Conservation (phyloP, 1,284 basidiomycete genomes). For the Tetrapyrgos nigripes region DNA sequence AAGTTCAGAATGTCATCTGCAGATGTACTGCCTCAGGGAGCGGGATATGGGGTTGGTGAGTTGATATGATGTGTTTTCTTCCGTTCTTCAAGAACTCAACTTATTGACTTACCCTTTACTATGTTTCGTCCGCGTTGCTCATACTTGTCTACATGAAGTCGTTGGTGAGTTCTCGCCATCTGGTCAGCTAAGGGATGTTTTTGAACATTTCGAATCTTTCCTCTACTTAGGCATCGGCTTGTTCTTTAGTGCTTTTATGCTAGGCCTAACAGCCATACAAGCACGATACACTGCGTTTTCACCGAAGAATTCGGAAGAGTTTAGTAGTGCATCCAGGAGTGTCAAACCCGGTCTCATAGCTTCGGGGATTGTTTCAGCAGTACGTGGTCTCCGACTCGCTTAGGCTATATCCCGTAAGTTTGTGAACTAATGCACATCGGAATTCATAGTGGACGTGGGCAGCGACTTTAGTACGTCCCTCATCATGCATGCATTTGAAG, state of each 20-base stretch:
- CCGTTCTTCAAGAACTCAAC: background rate
- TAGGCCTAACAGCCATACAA: conserved; percentile 72
- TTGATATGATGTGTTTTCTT: conserved; percentile 13
- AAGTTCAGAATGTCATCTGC: conserved; percentile 13
- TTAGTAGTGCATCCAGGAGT: conserved; percentile 81
- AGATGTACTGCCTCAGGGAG: conserved; percentile 64
- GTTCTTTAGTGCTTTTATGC: conserved; percentile 85
- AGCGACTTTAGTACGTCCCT: conserved; percentile 62
- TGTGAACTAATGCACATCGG: background rate
- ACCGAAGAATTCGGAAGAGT: conserved; percentile 78
- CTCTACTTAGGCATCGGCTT: conserved; percentile 71
- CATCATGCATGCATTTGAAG: conserved; percentile 6
- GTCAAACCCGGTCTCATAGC: conserved; percentile 92
- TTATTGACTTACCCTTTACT: background rate
- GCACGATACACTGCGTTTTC: conserved; percentile 77
- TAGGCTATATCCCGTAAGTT: no score
- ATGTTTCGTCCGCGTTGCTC: background rate
- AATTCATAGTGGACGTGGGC: conserved; percentile 74
- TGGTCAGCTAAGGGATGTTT: background rate
- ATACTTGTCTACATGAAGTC: conserved; percentile 36
- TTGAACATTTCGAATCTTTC: background rate
- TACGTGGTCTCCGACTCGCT: conserved; percentile 3
- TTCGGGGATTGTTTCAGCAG: conserved; percentile 83
- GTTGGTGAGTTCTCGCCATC: conserved; percentile 45
- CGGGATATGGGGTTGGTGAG: conserved; percentile 86